Conservation (phyloP, 495 filamentous ascomycete species). For the Trichoderma virens region DNA sequence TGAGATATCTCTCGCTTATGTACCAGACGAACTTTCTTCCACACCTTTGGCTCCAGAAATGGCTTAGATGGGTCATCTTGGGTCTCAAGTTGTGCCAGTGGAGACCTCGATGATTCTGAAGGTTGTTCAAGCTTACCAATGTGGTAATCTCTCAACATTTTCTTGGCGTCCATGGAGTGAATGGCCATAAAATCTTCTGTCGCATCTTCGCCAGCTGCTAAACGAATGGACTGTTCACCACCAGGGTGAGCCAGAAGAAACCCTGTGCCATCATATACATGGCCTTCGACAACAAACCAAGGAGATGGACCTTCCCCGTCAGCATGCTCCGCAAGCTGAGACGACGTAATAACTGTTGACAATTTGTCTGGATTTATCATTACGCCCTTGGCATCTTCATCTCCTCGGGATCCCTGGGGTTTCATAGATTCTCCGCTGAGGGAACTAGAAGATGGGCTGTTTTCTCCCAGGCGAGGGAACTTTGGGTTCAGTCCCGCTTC, state of each 20-base stretch:
- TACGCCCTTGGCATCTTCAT: slow-evolving; percentile 52
- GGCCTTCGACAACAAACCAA: slow-evolving; percentile 89
- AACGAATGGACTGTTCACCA: slow-evolving; percentile 79
- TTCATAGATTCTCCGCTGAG: too few relatives aligned
- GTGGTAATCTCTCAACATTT: slow-evolving; percentile 86
- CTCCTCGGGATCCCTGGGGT: slow-evolving; percentile 47
- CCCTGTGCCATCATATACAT: slow-evolving; percentile 83
- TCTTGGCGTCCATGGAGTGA: slow-evolving; percentile 70
- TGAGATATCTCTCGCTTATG: slow-evolving; percentile 60
- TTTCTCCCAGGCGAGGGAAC: not conserved
- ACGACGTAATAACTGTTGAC: slow-evolving; percentile 53
- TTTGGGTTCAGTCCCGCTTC: slow-evolving; percentile 66
- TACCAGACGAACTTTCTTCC: slow-evolving; percentile 61
- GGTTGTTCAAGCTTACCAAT: slow-evolving; percentile 66
- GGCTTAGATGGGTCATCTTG: slow-evolving; percentile 31
- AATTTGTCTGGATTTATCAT: slow-evolving; percentile 68
- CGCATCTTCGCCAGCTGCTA: slow-evolving; percentile 76
- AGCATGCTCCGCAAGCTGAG: slow-evolving; percentile 67
- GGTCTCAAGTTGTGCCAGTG: slow-evolving; percentile 15
- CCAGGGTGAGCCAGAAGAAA: slow-evolving; percentile 87
- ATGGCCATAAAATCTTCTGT: slow-evolving; percentile 94
- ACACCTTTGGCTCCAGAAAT: slow-evolving; percentile 66
- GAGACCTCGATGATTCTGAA: slow-evolving; percentile 43
- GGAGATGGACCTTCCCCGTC: slow-evolving; percentile 48
- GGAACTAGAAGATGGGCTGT: not conserved